Base-by-base conservation (phyloP, 768 basidiomycete species). In the Phlegmacium glaucopus region DNA sequence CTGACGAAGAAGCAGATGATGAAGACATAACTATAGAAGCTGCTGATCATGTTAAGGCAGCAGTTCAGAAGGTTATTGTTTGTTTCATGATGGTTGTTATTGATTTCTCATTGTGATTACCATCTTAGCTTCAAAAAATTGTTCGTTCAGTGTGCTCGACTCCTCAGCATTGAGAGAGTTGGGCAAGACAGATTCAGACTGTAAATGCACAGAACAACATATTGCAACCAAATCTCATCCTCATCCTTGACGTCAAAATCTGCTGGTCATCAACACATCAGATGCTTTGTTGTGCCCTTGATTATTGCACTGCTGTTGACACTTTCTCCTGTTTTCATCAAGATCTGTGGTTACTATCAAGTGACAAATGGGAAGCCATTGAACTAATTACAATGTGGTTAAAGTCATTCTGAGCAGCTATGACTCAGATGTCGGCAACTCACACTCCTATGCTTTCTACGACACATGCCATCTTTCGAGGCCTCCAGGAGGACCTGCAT, bases 391-490 rank as follows among this genome's bases (percentile, higher is more conserved):
- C 50, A 0, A 11, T 42, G 2, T 69, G 64, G 67, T 53, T 70
- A 1, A 22, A 56, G 18, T 32, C 42, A 1, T 70, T 65, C 32
- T 58, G 61, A 3, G 39, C 27, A 12, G 69, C 68, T 4, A 70
- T 68, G 0, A 60, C 53, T 0, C 43, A 65, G 18, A 71, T 71
- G 69, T 71, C 67, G 0, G 17, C 51, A 9, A 71, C 67, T 0
- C 64, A 63, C 42, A 13, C 44, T 1, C 56, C 67, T 0, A 70
- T 65, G 58, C 50, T 70, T 0, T 71, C 66, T 1, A 60, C 60
- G 0, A 55, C 57, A 0, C 66, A 67, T 47, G 64, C 67, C 0
- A 53, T 68, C 16, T 70, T 69, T 39, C 49, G 59, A 1, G 61
- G 62, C 2, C 61, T 72, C 2, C 67, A 71, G 52, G 59, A 64